phyloP scores from a whole-genome alignment of 257 asterid species.

The Agastache rugosa region DNA sequence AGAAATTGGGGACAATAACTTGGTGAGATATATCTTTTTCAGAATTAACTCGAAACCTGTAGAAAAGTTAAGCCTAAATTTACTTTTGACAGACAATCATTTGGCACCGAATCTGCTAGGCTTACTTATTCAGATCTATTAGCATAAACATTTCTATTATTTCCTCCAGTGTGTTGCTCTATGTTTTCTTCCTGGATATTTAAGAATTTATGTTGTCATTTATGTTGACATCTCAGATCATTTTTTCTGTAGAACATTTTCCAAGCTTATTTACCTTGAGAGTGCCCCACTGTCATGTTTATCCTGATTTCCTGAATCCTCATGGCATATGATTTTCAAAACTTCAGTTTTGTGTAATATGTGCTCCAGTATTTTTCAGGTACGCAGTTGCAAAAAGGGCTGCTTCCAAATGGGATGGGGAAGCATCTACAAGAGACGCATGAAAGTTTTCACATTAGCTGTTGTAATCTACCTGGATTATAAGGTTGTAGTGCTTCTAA shows the following conservation, averaged over 20 bases:
- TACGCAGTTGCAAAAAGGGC: constrained; percentile 31
- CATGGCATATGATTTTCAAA: constrained; percentile 1
- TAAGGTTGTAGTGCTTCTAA: constrained; percentile 61
- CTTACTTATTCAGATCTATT: constrained; percentile 10
- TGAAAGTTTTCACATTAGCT: constrained; percentile 84
- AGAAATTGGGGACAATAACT: constrained; percentile 3
- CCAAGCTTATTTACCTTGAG: background rate
- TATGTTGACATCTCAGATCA: constrained; percentile 10
- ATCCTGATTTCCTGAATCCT: constrained; percentile 1
- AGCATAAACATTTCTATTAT: constrained; percentile 11
- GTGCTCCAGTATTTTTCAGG: constrained; percentile 38
- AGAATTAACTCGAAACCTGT: background rate
- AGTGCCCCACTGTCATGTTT: constrained; percentile 10
- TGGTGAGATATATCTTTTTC: background rate
- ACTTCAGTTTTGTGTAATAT: constrained; percentile 29
- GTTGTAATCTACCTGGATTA: constrained; percentile 85
- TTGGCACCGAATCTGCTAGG: constrained; percentile 1
- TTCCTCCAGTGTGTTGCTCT: constrained; percentile 3
- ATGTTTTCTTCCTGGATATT: background rate
- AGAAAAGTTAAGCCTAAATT: background rate
- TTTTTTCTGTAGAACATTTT: background rate
- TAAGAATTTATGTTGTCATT: constrained; percentile 8
- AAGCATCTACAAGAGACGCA: constrained; percentile 81
- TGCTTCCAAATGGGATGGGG: constrained; percentile 81
- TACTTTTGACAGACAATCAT: constrained; percentile 5